Conservation (phyloP, 2,329 filamentous ascomycete species). For the Pyrenochaeta sp. region DNA sequence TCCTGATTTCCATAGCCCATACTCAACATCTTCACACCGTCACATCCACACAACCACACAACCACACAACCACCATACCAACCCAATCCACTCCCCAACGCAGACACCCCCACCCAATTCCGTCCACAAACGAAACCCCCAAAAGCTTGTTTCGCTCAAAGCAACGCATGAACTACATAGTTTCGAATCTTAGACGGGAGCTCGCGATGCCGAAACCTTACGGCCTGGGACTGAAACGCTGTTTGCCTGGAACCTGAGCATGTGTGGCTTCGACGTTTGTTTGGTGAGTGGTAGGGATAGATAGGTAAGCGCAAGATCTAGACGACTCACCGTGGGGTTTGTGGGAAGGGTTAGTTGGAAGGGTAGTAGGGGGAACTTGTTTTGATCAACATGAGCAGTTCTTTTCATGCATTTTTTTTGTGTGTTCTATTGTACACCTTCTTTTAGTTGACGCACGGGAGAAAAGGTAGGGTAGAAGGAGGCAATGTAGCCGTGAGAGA, state of each 20-base stretch:
- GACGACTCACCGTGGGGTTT: neutral
- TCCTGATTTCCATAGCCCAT: no score
- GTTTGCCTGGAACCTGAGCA: neutral
- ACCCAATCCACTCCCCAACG: neutral
- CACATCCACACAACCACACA: neutral
- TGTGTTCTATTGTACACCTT: no score
- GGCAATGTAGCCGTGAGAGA: no score
- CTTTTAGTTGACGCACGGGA: no score
- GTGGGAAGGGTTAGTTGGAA: no score
- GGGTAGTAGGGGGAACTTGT: no score
- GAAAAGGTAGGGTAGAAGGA: no score
- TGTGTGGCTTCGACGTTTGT: neutral
- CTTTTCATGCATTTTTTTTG: no score
- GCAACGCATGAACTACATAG: neutral
- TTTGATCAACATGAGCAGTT: no score
- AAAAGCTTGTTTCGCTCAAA: neutral
- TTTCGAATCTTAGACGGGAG: neutral
- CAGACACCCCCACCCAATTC: neutral
- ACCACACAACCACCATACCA: neutral
- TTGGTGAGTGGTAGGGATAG: neutral
- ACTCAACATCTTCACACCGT: no score
- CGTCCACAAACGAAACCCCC: neutral
- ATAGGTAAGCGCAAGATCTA: neutral
- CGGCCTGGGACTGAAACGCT: neutral
- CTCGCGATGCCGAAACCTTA: neutral